Percentiles rank a stretch among this genome's conserved stretches.
These are phyloP conservation scores for Hymenoscyphus albidus DNA, from an alignment of 2,329 filamentous ascomycete species.

Conservation along the genomic window DNA sequence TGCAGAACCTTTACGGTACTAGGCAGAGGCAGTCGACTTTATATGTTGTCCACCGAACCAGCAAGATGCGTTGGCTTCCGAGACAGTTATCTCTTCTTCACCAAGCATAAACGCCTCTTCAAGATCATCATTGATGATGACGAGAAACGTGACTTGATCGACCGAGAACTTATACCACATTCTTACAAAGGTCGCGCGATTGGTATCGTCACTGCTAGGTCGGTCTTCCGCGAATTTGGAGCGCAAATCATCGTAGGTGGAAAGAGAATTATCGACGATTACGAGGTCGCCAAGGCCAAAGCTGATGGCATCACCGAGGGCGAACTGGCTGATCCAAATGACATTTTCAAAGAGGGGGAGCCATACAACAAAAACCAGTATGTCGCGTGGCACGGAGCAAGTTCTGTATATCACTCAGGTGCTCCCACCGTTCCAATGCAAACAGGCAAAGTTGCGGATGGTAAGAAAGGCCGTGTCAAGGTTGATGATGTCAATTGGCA, in stretches of 20 bases:
- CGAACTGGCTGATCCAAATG: constrained; percentile 85
- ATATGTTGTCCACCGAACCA: constrained; percentile 98
- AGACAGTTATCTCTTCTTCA: constrained; percentile 98
- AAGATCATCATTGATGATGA: constrained; percentile 98
- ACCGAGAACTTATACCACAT: constrained; percentile 91
- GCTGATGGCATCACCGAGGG: constrained; percentile 80
- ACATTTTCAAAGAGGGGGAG: constrained; percentile 72
- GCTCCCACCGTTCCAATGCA: constrained; percentile 71
- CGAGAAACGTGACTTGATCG: constrained; percentile 96
- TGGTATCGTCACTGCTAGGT: constrained; percentile 91
- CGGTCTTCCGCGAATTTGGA: constrained; percentile 95
- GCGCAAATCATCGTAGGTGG: constrained; percentile 91
- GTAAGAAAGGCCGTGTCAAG: constrained; percentile 79
- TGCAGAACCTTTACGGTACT: constrained; percentile 92
- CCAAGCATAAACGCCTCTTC: constrained; percentile 92
- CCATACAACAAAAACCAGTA: constrained; percentile 99
- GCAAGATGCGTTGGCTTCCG: constrained; percentile 95
- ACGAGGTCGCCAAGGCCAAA: constrained; percentile 71
- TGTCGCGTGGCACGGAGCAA: constrained; percentile 96
- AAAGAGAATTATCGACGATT: constrained; percentile 82
- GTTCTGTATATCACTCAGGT: constrained; percentile 87
- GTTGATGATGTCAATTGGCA: constrained; percentile 97
- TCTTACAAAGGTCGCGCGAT: constrained; percentile 98
- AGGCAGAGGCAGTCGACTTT: constrained; percentile 77
- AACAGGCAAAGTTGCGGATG: constrained; percentile 67